A percentile compares a stretch with the other conserved stretches of the same genome.
Conservation (phyloP, 2,329 filamentous ascomycete genomes). For the Monascus ruber region DNA sequence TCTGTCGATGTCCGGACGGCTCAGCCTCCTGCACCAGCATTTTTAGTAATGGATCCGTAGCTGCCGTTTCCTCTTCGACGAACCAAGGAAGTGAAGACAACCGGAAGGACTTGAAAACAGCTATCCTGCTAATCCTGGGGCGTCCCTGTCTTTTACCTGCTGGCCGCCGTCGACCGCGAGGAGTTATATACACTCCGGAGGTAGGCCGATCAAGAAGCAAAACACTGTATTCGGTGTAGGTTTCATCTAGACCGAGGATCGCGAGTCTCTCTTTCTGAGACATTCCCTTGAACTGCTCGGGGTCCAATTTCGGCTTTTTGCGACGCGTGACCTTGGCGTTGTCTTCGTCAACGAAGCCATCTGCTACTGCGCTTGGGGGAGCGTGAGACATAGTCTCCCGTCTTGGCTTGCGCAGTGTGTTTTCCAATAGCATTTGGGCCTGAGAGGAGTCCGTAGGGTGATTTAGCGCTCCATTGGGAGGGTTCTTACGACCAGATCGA, state of each 20-base stretch:
- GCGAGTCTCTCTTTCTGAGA: constrained; percentile 28
- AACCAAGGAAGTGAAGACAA: constrained; percentile 28
- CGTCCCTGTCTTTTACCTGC: constrained; percentile 27
- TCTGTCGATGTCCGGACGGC: constrained; percentile 2
- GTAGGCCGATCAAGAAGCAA: constrained; percentile 24
- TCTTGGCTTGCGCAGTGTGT: too few species aligned
- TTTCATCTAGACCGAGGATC: constrained; percentile 28
- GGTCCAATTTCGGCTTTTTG: constrained; percentile 8
- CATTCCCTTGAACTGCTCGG: constrained; percentile 15
- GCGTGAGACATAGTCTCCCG: too few species aligned
- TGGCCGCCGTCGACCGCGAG: constrained; percentile 26
- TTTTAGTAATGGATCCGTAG: background rate
- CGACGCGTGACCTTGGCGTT: constrained; percentile 1
- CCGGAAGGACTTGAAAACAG: constrained; percentile 26
- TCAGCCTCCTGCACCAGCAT: background rate
- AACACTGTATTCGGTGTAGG: constrained; percentile 30
- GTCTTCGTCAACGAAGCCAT: constrained; percentile 2
- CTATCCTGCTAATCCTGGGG: constrained; percentile 27
- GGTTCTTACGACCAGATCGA: constrained; percentile 3
- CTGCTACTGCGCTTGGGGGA: background rate
- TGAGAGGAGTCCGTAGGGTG: too few species aligned
- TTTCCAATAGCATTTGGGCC: too few species aligned
- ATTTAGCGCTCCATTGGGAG: constrained; percentile 3
- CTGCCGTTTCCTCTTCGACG: constrained; percentile 4
- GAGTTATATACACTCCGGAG: constrained; percentile 32